Conservation (phyloP, 1,139 yeast genomes). For the Zygoascus sp. region DNA sequence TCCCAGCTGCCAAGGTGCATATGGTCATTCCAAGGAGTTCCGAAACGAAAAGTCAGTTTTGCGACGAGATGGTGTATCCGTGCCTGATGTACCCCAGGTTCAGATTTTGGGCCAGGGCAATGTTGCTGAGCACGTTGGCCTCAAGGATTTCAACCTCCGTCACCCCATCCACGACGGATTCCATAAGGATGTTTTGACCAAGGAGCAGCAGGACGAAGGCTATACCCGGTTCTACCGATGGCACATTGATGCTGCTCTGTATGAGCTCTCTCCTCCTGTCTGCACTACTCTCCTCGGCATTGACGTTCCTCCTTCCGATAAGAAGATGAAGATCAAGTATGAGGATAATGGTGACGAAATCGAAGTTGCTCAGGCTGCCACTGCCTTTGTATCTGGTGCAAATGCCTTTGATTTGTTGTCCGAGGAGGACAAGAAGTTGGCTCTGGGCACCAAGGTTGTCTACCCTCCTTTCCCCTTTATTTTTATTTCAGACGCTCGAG, state of each 20-base stretch:
- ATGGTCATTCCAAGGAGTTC: slow-evolving; percentile 83
- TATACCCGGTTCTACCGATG: slow-evolving; percentile 83
- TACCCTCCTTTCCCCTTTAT: slow-evolving; percentile 92
- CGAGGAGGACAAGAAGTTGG: slow-evolving; percentile 66
- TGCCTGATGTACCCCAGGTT: slow-evolving; percentile 80
- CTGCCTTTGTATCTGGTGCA: slow-evolving; percentile 80
- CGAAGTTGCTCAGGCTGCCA: slow-evolving; percentile 75
- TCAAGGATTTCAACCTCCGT: slow-evolving; percentile 61
- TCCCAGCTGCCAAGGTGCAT: slow-evolving; percentile 63
- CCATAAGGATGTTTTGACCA: slow-evolving; percentile 63
- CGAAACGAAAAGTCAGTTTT: slow-evolving; percentile 73
- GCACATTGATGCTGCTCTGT: slow-evolving; percentile 89
- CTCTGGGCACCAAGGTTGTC: slow-evolving; percentile 68
- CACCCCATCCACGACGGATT: slow-evolving; percentile 81
- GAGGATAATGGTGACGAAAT: slow-evolving; percentile 63
- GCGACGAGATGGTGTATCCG: slow-evolving; percentile 73
- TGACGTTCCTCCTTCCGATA: slow-evolving; percentile 55
- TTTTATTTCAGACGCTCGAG: slow-evolving; percentile 71
- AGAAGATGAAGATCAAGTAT: slow-evolving; percentile 48
- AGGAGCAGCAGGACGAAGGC: slow-evolving; percentile 54
- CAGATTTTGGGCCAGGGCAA: slow-evolving; percentile 82
- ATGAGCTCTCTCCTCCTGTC: slow-evolving; percentile 78
- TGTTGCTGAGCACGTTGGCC: slow-evolving; percentile 61
- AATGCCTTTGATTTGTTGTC: slow-evolving; percentile 64
- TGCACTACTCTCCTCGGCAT: slow-evolving; percentile 80